Base-by-base conservation (phyloP, 164 flowering plant genomes). In the Umbilicus rupestris region DNA sequence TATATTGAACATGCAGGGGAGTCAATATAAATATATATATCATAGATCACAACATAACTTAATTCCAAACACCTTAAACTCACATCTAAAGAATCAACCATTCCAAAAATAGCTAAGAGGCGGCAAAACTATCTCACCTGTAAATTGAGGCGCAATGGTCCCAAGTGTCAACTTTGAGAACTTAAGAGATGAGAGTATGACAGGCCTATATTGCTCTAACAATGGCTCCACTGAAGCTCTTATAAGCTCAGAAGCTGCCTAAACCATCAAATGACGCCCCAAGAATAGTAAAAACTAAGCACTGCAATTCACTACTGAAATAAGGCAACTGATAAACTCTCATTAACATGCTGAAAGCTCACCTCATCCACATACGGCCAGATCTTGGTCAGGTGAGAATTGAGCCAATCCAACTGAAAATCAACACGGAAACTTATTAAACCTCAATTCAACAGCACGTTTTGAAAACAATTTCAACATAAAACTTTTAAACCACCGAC, bases 321-420 rank as follows among this genome's bases (percentile, higher is more conserved):
- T 20, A 19, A 33, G n/a, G 0, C 39, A 50, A 20, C 7, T 28
- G 11, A 22, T 39, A 15, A 64, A 33, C 1, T 30, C 44, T 19
- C 31, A 22, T 17, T n/a, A 22, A 28, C 8, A 16, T 14, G 30
- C 28, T 12, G 19, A 33, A 45, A 31, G 5, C 16, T 26, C 55
- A 90, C 99, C 96, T 92, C 86, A 74, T 92, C 72, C n/a, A 95
- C 89, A 74, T 81, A 90, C 0, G 97, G 99, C 99, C 99, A 95
- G 70, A 95, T 88, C 88, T 95, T 95, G 0, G 76, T 70, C 11
- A 95, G 87, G 8, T 89, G 84, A 28, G 55, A 73, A 73, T 95
- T 95, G 45, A 95, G 89, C 99, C 99, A 95, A 66, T 63, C 81
- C 74, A 92, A 83, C 97, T 92, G 92, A 42, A 80, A 71, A 62